These are phyloP conservation scores for Corymbia citriodora DNA, from an alignment of 441 rosid species.

Conservation along the genomic window DNA sequence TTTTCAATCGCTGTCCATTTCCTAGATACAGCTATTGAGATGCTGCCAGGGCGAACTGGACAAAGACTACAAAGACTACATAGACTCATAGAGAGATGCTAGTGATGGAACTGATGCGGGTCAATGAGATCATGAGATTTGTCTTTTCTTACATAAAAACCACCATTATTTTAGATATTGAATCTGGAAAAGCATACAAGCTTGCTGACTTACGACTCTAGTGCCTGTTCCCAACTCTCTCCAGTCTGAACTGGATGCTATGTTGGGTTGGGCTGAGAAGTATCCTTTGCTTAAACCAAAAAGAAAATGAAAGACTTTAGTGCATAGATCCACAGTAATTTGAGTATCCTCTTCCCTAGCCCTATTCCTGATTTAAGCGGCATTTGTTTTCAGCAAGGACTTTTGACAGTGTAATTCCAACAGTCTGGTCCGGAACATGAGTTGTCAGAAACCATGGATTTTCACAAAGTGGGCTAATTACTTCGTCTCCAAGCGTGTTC, in stretches of 20 bases:
- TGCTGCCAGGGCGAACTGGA: background rate
- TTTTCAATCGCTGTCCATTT: background rate
- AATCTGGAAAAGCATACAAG: background rate
- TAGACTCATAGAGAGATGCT: background rate
- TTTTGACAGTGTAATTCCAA: background rate
- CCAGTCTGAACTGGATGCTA: background rate
- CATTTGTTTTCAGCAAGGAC: background rate
- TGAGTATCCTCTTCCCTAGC: background rate
- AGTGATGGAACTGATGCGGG: background rate
- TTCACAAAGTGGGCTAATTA: background rate
- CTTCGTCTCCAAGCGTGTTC: background rate
- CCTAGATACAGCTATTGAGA: background rate
- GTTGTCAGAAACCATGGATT: background rate
- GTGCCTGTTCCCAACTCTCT: background rate
- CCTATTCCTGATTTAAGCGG: background rate
- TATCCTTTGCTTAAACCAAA: background rate
- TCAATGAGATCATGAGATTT: background rate
- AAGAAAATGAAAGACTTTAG: background rate
- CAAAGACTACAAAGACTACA: background rate
- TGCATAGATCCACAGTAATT: background rate
- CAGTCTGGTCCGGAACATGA: background rate
- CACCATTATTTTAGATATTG: background rate
- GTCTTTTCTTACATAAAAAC: background rate
- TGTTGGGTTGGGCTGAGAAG: background rate
- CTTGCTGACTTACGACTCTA: background rate